Evolutionary conservation across 495 filamentous ascomycete genomes (phyloP).

Genomic region (Hyaloscypha hepaticicola): DNA sequence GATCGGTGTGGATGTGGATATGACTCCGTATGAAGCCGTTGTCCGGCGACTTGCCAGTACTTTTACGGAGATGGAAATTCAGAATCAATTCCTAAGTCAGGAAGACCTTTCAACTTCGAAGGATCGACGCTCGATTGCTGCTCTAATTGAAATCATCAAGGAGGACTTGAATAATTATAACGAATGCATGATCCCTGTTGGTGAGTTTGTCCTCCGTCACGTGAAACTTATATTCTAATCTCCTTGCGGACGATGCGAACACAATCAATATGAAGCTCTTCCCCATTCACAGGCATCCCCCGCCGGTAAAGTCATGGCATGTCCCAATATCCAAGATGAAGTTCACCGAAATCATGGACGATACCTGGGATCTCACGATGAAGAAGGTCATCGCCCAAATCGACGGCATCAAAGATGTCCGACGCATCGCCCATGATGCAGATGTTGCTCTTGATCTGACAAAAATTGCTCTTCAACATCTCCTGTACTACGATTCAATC

Average conservation of each 20-base stretch:
- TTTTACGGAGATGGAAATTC: constrained; percentile 85
- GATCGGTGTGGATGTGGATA: constrained; percentile 60
- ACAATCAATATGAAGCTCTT: constrained; percentile 97
- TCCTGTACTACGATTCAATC: constrained; percentile 74
- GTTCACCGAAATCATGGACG: constrained; percentile 59
- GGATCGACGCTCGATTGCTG: constrained; percentile 65
- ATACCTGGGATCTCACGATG: constrained; percentile 90
- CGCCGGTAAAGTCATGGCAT: constrained; percentile 77
- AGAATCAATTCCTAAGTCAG: constrained; percentile 70
- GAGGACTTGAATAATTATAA: constrained; percentile 96
- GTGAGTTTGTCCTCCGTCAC: constrained; percentile 42
- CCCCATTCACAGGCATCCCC: constrained; percentile 74
- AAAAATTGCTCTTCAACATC: constrained; percentile 78
- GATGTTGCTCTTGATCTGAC: constrained; percentile 83
- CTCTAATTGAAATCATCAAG: constrained; percentile 84
- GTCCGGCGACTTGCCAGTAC: constrained; percentile 80
- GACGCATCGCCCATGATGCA: constrained; percentile 76
- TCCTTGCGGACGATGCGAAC: constrained; percentile 73
- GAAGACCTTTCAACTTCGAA: constrained; percentile 46
- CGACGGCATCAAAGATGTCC: constrained; percentile 85
- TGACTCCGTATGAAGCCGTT: constrained; percentile 67
- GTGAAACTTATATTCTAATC: constrained; percentile 3
- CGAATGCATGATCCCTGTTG: constrained; percentile 96
- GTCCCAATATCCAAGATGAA: constrained; percentile 88
- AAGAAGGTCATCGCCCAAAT: constrained; percentile 79